These are phyloP conservation scores for Hygrophoropsis aurantiaca DNA, from an alignment of 768 basidiomycete genomes.

Conservation along the genomic window DNA sequence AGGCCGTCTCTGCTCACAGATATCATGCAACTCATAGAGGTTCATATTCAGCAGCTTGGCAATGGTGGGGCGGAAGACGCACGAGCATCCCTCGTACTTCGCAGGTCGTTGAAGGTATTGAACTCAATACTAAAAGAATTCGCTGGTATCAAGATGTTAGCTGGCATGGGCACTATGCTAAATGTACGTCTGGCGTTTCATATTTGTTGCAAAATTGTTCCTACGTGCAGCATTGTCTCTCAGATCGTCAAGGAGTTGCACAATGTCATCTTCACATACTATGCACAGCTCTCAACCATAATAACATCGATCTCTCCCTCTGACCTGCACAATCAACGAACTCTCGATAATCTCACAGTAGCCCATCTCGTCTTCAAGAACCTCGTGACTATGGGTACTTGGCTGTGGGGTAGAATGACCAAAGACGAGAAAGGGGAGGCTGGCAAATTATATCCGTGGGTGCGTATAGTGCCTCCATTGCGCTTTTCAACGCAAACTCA, in stretches of 20 bases:
- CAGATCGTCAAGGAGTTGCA: constrained; percentile 40
- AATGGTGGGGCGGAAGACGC: constrained; percentile 40
- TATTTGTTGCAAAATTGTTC: too few relatives aligned
- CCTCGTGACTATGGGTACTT: constrained; percentile 65
- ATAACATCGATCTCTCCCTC: constrained; percentile 31
- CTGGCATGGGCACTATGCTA: constrained; percentile 65
- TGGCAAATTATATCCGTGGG: constrained; percentile 52
- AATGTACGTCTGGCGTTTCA: constrained; percentile 39
- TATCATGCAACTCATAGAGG: constrained; percentile 56
- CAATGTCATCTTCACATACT: constrained; percentile 56
- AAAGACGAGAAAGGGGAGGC: constrained; percentile 44
- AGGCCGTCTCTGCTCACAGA: constrained; percentile 30
- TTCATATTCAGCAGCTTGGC: constrained; percentile 51
- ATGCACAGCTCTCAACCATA: constrained; percentile 49
- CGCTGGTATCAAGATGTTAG: constrained; percentile 64
- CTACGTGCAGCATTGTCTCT: neutral
- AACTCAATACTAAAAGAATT: constrained; percentile 72
- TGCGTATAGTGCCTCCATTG: constrained; percentile 24
- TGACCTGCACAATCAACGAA: constrained; percentile 36
- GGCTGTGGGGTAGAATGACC: constrained; percentile 63
- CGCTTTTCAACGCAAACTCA: neutral
- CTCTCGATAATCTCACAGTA: constrained; percentile 48
- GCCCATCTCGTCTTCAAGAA: constrained; percentile 77
- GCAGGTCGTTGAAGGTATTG: constrained; percentile 62
- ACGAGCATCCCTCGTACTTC: constrained; percentile 48